phyloP scores from a whole-genome alignment of 1,284 basidiomycete species.

The Marasmius tenuissimus region DNA sequence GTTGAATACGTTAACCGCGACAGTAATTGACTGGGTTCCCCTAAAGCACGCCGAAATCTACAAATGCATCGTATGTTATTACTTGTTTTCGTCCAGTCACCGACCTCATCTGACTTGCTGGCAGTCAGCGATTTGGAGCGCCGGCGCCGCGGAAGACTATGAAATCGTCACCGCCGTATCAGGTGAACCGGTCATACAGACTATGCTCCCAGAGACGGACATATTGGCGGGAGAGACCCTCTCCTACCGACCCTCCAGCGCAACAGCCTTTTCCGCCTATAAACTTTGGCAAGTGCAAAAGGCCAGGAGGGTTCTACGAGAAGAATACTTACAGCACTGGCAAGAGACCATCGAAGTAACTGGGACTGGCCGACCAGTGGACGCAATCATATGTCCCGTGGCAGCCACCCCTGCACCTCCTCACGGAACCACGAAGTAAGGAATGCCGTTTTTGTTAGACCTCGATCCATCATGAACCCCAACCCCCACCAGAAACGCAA shows the following conservation, averaged over 20 bases:
- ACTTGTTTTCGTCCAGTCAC: not conserved
- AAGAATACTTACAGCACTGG: conserved; percentile 59
- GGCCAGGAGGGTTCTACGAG: conserved; percentile 41
- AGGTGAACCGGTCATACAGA: conserved; percentile 52
- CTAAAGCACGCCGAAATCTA: conserved; percentile 41
- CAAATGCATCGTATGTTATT: conserved; percentile 30
- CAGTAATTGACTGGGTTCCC: conserved; percentile 41
- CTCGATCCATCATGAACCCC: too few species aligned
- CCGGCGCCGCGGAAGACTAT: conserved; percentile 47
- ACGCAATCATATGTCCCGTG: conserved; percentile 60
- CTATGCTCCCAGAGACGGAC: conserved; percentile 43
- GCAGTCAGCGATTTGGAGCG: conserved; percentile 40
- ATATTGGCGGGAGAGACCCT: conserved; percentile 16
- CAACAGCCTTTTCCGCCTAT: conserved; percentile 39
- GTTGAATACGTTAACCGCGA: conserved; percentile 6
- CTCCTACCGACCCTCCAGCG: conserved; percentile 16
- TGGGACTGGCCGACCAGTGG: conserved; percentile 61
- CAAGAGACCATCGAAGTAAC: conserved; percentile 45
- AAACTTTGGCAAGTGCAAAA: conserved; percentile 59
- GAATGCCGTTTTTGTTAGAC: not conserved
- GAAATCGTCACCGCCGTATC: conserved; percentile 32
- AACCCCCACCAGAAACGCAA: conserved; percentile 32
- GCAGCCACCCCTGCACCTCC: conserved; percentile 53
- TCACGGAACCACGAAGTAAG: conserved; percentile 52
- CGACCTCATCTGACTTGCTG: conserved; percentile 7